These are phyloP conservation scores for Macrolepiota albuminosa DNA, from an alignment of 768 basidiomycete species.

Conservation along the genomic window DNA sequence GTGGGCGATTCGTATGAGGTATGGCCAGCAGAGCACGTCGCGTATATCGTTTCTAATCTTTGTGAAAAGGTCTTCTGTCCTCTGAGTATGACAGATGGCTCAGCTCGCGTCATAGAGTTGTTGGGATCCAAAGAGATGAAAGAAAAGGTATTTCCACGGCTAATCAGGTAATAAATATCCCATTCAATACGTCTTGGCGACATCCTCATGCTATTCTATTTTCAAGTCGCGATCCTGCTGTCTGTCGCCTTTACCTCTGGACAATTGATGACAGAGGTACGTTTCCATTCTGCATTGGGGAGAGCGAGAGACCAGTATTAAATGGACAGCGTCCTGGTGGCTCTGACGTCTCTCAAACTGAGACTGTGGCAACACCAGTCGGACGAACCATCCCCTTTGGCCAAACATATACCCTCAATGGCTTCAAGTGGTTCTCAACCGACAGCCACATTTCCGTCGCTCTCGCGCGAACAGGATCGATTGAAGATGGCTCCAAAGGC, in stretches of 20 bases:
- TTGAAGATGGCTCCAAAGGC: conserved; percentile 51
- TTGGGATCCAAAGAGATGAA: conserved; percentile 58
- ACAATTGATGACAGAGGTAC: conserved; percentile 82
- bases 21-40: conserved; percentile 10
- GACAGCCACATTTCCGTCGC: conserved; percentile 71
- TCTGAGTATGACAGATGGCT: conserved; percentile 76
- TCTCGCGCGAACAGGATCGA: conserved; percentile 64
- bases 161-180: conserved; percentile 45
- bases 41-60: background rate
- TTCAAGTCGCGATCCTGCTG: conserved; percentile 55
- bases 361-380: conserved; percentile 50
- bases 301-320: background rate
- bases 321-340: conserved; percentile 56
- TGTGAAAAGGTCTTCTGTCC: conserved; percentile 58
- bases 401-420: conserved; percentile 52
- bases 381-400: conserved; percentile 35
- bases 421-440: conserved; percentile 84
- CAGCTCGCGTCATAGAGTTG: conserved; percentile 68
- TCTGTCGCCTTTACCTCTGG: conserved; percentile 64
- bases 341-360: conserved; percentile 71
- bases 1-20: conserved; percentile 63
- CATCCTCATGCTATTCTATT: background rate
- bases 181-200: background rate
- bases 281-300: conserved; percentile 20
- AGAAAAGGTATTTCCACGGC: conserved; percentile 48